phyloP scores from a whole-genome alignment of 331 rosid genomes.

The Rhamnella rubrinervis region DNA sequence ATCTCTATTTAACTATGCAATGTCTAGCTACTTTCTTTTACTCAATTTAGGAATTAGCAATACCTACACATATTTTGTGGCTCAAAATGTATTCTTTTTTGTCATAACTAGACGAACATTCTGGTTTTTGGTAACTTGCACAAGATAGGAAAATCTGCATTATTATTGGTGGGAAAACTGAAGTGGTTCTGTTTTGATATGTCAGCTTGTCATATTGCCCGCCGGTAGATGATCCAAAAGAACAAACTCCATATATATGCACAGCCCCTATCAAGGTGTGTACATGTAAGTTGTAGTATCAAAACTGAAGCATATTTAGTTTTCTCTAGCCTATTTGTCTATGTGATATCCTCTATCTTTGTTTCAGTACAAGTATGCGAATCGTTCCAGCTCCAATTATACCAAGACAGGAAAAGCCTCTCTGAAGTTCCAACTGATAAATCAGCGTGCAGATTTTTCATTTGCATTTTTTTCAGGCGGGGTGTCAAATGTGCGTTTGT shows the following conservation, averaged over 20 bases:
- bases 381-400: conserved; percentile 46
- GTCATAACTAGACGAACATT: neutral
- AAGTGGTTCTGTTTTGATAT: conserved; percentile 6
- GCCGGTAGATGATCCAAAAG: conserved; percentile 20
- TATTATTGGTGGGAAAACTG: neutral
- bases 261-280: conserved; percentile 40
- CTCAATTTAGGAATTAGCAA: neutral
- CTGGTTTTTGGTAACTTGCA: neutral
- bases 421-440: conserved; percentile 64
- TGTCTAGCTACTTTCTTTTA: neutral
- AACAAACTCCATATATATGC: conserved; percentile 33
- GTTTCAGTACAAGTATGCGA: conserved; percentile 61
- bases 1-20: neutral
- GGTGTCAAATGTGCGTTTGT: conserved; percentile 47
- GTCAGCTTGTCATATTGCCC: conserved; percentile 30
- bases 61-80: neutral
- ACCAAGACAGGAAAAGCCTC: conserved; percentile 52
- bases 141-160: neutral
- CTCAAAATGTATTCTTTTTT: neutral
- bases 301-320: neutral
- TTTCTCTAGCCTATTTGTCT: conserved; percentile 2
- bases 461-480: conserved; percentile 80
- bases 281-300: neutral
- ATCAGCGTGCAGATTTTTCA: conserved; percentile 86
- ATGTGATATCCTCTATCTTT: neutral